A percentile compares a stretch with the other conserved stretches of the same genome.
phyloP scores from a whole-genome alignment of 495 filamentous ascomycete genomes.

The Aspergillus ostianus region DNA sequence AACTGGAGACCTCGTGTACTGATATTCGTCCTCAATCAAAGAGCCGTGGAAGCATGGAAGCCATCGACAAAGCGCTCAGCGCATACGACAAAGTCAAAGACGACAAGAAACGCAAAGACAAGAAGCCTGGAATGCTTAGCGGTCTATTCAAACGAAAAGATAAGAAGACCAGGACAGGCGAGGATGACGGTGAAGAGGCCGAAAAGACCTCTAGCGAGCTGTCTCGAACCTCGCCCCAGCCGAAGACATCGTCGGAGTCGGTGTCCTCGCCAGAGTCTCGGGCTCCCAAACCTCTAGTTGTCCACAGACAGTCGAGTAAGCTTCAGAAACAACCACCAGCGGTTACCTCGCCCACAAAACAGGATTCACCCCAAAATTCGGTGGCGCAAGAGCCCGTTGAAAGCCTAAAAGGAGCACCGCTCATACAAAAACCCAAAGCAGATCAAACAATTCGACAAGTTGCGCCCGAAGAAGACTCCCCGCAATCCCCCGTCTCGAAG shows the following conservation, averaged over 20 bases:
- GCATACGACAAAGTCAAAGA: constrained; percentile 62
- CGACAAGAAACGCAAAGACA: constrained; percentile 86
- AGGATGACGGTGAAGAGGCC: constrained; percentile 62
- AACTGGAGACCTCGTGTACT: constrained; percentile 27
- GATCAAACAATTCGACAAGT: constrained; percentile 43
- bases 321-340: constrained; percentile 68
- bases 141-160: constrained; percentile 95
- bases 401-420: constrained; percentile 10
- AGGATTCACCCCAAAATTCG: constrained; percentile 21
- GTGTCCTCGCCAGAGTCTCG: constrained; percentile 33
- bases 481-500: constrained; percentile 20
- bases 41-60: constrained; percentile 47
- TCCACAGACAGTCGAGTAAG: constrained; percentile 64
- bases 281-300: constrained; percentile 31
- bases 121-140: constrained; percentile 87
- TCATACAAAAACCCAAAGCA: constrained; percentile 18
- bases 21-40: constrained; percentile 43
- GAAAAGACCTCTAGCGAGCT: constrained; percentile 62
- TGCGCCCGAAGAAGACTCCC: constrained; percentile 29
- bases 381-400: constrained; percentile 12
- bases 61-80: constrained; percentile 49
- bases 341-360: constrained; percentile 48
- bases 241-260: constrained; percentile 52
- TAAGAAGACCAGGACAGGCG: constrained; percentile 70
- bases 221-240: constrained; percentile 49